A percentile compares a stretch with the other conserved stretches of the same genome.
Conservation (phyloP, 345 rosid species). For the Pseudoturritis turrita region DNA sequence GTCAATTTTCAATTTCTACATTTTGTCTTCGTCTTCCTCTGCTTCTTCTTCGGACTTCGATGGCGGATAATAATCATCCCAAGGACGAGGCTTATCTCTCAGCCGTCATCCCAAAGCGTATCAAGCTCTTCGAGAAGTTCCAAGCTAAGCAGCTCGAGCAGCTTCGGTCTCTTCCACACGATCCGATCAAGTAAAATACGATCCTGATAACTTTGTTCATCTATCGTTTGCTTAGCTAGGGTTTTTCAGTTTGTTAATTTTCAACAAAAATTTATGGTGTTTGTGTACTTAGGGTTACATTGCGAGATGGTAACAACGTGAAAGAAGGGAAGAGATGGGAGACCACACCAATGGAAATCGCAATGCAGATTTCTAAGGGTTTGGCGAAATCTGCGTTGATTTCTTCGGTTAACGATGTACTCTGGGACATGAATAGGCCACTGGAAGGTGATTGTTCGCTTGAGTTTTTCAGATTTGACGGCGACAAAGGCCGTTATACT, state of each 20-base stretch:
- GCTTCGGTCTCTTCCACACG: slow-evolving; percentile 48
- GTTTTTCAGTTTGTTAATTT: not conserved
- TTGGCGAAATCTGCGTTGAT: slow-evolving; percentile 60
- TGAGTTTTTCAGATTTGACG: slow-evolving; percentile 52
- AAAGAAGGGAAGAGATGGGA: slow-evolving; percentile 74
- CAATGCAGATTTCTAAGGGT: slow-evolving; percentile 48
- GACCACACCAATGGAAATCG: slow-evolving; percentile 57
- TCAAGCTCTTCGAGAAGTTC: slow-evolving; percentile 50
- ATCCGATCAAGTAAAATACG: slow-evolving; percentile 51
- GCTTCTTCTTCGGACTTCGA: too few species aligned
- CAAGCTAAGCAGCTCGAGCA: slow-evolving; percentile 44
- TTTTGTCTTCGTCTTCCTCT: not conserved
- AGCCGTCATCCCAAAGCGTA: slow-evolving; percentile 45
- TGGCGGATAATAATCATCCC: slow-evolving; percentile 2
- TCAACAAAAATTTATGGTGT: too few species aligned
- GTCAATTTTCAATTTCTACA: not conserved
- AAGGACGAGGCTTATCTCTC: slow-evolving; percentile 48
- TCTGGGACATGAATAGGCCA: slow-evolving; percentile 78
- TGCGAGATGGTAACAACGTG: slow-evolving; percentile 52
- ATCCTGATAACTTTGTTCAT: too few species aligned
- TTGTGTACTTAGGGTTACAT: slow-evolving; percentile 34
- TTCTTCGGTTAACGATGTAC: slow-evolving; percentile 62
- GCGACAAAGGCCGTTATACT: slow-evolving; percentile 62
- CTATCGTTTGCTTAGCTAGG: not conserved
- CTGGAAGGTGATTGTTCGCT: slow-evolving; percentile 62